Evolutionary conservation across 2,329 filamentous ascomycete species (phyloP), one percentile per base, ranked within the genome.

Genomic region (Helotiales sp.): DNA sequence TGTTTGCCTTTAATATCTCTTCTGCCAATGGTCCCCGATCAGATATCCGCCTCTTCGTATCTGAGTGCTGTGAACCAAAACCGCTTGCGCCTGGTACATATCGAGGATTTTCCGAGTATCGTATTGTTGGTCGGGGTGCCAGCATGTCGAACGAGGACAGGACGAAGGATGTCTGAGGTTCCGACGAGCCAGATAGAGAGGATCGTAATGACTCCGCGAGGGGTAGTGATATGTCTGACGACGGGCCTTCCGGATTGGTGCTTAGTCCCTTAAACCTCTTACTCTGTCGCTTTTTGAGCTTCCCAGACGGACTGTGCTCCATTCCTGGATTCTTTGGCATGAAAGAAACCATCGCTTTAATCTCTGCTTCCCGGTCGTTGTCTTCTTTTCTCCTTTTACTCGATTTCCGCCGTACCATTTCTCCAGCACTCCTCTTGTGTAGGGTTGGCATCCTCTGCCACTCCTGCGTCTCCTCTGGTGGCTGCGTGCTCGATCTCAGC

Each of bases 81-180:
- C 72, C 62, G 61, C 74, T 70, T 73, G 69, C 75, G 73, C 64
- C 58, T 70, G 79, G 70, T 57, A 76, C 78, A 68, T 82, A 80
- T 65, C 87, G 81, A 17, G 88, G 81, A 57, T 86, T 82, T 25
- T 86, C 81, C 4, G 88, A 84, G 72, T 87, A 91, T 60, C 88
- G 88, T 55, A 98, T 82, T 0, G 89, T 92, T 12, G 95, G 95
- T 47, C 92, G 84, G 5, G 95, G 93, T 9, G 90, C 88, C 61
- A 97, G 83, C n/a, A 90, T 84, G 61, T 90, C 89, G 52, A 97
- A 80, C 10, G 86, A 81, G 52, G 91, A 91, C 50, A 98, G 81
- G 66, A 87, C 91, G 79, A 89, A 98, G 0, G 90, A 87, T 54
- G 65, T 60, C 38, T 86, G 81, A 59, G 85, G 82, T 63, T 95